phyloP scores from a whole-genome alignment of 1,139 yeast genomes.

The Entelexis sorbosivorans region DNA sequence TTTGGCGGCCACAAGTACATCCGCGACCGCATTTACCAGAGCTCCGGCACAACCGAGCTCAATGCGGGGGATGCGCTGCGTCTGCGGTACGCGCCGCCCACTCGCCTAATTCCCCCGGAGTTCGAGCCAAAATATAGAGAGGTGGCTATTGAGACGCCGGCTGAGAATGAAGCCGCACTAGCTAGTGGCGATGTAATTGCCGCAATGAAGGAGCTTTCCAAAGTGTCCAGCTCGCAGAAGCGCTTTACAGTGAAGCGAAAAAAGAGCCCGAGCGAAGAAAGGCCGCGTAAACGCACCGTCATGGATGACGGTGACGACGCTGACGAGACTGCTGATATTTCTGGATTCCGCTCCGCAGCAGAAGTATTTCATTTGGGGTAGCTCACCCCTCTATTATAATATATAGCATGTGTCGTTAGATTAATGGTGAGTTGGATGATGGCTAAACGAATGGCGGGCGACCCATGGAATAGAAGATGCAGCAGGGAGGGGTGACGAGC shows the following conservation, averaged over 20 bases:
- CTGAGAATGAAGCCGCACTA: slow-evolving; percentile 50
- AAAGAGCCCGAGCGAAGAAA: background rate
- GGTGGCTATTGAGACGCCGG: slow-evolving; percentile 52
- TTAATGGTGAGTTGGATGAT: too few relatives aligned
- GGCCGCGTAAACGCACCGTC: background rate
- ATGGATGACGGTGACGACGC: background rate
- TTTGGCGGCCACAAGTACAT: slow-evolving; percentile 74
- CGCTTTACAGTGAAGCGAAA: background rate
- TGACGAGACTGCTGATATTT: background rate
- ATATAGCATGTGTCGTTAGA: too few relatives aligned
- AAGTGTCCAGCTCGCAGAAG: background rate
- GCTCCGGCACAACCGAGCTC: background rate
- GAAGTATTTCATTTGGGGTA: background rate
- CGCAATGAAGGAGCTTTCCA: slow-evolving; percentile 16
- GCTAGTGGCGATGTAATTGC: slow-evolving; percentile 46
- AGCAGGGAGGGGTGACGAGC: too few relatives aligned
- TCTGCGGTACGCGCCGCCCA: slow-evolving; percentile 31
- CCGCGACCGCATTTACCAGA: slow-evolving; percentile 45
- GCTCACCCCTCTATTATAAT: background rate
- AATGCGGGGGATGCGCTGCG: background rate
- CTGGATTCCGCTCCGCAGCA: background rate
- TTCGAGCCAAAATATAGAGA: slow-evolving; percentile 43
- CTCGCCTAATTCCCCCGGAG: slow-evolving; percentile 55
- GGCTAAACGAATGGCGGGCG: too few relatives aligned
- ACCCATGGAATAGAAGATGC: too few relatives aligned